Percentiles rank a stretch among this genome's conserved stretches.
Evolutionary conservation across 2,329 filamentous ascomycete genomes (phyloP).

Genomic region (Leptographium lundbergii): DNA sequence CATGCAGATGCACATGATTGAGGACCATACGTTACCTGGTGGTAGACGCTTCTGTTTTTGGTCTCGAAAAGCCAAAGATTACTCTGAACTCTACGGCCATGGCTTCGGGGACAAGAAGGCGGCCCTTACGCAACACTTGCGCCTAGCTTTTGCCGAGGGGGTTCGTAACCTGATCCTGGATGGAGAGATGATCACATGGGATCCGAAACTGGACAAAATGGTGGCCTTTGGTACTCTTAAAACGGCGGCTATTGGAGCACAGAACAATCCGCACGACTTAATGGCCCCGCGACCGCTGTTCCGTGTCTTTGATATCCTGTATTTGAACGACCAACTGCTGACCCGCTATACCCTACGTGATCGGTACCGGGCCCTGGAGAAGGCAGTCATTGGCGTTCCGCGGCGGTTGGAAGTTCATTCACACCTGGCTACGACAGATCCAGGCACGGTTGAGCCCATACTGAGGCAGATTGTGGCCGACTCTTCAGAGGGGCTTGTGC

Average conservation of each 20-base stretch:
- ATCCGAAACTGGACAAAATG: constrained; percentile 70
- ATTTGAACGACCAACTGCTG: constrained; percentile 68
- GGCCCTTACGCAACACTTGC: constrained; percentile 68
- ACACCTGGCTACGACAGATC: constrained; percentile 51
- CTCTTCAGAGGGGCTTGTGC: constrained; percentile 76
- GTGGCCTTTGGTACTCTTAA: constrained; percentile 89
- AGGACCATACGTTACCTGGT: constrained; percentile 54
- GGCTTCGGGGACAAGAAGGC: constrained; percentile 62
- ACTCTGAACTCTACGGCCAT: constrained; percentile 84
- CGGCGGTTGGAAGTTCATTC: constrained; percentile 74
- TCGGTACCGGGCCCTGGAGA: constrained; percentile 60
- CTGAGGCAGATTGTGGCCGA: constrained; percentile 76
- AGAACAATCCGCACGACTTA: constrained; percentile 54
- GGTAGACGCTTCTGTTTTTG: constrained; percentile 73
- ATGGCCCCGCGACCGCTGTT: constrained; percentile 64
- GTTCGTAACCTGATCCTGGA: constrained; percentile 85
- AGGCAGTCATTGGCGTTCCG: constrained; percentile 55
- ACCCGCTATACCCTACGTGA: constrained; percentile 76
- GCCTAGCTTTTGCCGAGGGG: constrained; percentile 60
- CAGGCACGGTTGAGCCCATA: constrained; percentile 63
- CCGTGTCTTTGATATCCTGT: constrained; percentile 81
- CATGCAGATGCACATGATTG: constrained; percentile 88
- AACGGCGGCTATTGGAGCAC: constrained; percentile 70
- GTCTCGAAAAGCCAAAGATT: constrained; percentile 93
- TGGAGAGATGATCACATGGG: constrained; percentile 98